These are phyloP conservation scores for Cladosporium velox DNA, from an alignment of 2,329 filamentous ascomycete species.

Conservation along the genomic window DNA sequence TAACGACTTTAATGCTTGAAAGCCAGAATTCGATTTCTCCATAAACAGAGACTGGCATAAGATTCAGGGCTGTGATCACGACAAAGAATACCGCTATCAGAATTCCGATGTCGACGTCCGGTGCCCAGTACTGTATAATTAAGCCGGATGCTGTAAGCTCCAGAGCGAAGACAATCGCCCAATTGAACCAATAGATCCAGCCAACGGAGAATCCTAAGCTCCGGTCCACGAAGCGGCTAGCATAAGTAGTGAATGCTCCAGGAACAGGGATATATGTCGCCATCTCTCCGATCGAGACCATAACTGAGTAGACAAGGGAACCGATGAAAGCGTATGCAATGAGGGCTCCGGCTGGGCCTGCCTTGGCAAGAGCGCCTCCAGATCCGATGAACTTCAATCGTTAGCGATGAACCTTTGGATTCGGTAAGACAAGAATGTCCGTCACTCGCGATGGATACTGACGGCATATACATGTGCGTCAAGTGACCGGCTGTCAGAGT, in stretches of 20 bases:
- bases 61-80: slow-evolving; percentile 49
- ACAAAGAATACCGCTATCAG: slow-evolving; percentile 38
- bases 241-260: slow-evolving; percentile 55
- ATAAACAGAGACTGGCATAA: slow-evolving; percentile 54
- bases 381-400: slow-evolving; percentile 37
- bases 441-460: slow-evolving; percentile 1
- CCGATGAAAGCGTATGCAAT: slow-evolving; percentile 48
- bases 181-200: slow-evolving; percentile 48
- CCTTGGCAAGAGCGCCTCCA: slow-evolving; percentile 40
- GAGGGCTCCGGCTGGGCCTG: slow-evolving; percentile 47
- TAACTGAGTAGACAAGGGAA: slow-evolving; percentile 48
- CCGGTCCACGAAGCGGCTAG: slow-evolving; percentile 47
- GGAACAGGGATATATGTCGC: slow-evolving; percentile 63
- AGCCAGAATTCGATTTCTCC: slow-evolving; percentile 59
- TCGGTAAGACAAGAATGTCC: background rate
- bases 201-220: slow-evolving; percentile 51
- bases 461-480: slow-evolving; percentile 1
- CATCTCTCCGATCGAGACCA: slow-evolving; percentile 58
- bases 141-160: slow-evolving; percentile 42
- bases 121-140: slow-evolving; percentile 44
- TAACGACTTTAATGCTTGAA: slow-evolving; percentile 53
- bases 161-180: slow-evolving; percentile 46
- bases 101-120: slow-evolving; percentile 44
- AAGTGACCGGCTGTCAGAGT: background rate
- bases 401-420: slow-evolving; percentile 15